Base-by-base conservation (phyloP, 495 filamentous ascomycete species). In the Penicillium longicatenatum region DNA sequence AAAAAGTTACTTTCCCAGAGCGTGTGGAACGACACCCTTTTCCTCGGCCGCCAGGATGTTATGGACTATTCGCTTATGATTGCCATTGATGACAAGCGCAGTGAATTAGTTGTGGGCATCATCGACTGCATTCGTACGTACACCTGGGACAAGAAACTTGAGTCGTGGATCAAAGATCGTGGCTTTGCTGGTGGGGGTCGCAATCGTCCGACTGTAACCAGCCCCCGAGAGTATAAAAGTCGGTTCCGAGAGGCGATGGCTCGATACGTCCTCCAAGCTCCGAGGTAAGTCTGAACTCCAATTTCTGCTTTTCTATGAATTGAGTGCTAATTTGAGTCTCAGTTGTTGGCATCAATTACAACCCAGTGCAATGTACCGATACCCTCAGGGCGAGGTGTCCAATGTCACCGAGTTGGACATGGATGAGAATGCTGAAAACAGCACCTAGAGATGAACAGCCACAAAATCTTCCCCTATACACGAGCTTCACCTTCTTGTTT, bases 21-120 rank as follows among this genome's bases (percentile, higher is more conserved):
- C 73, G 79, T 96, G 12, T 97, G 90, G 86, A 99, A 99, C 69
- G 94, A 99, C 67, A 99, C 94, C 6, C 79, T 98, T 17, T 99
- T 97, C 76, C 73, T 98, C 22, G 88, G 88, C 12, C 83, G 89
- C 37, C 92, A 96, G 67, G 89, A 98, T 61, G 94, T 99, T 48
- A 99, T 99, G 94, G 94, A 99, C 70, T 99, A 99, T 74, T 93
- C 89, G 20, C 80, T 99, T 33, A 99, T 99, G 94, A 91, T 97
- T 45, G 94, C 94, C 17, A 92, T 99, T 45, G 93, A 98, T 65
- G 95, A 98, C 64, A 79, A 79, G 39, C 81, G 86, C 42, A 90
- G 90, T 58, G 94, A 99, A 76, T 81, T 99, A 35, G 88, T 97
- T 6, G 93, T 99, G 16, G 94, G 94, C 4, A 97, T 99, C 62